A percentile compares a stretch with the other conserved stretches of the same genome.
These are phyloP conservation scores for Hypoxylon sp. DNA, from an alignment of 2,329 filamentous ascomycete genomes.

Conservation along the genomic window DNA sequence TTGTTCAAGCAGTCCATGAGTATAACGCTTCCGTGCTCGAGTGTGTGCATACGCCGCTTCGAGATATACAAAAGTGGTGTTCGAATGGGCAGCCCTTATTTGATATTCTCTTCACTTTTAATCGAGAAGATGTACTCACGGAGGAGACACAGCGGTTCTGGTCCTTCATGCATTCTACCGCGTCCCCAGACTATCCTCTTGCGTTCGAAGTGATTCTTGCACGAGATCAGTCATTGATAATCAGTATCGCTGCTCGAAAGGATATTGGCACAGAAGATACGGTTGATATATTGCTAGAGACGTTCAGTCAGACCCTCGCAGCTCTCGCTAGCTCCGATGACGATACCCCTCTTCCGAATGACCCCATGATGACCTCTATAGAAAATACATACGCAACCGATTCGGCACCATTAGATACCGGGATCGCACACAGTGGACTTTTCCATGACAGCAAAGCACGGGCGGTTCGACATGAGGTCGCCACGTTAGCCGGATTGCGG, in stretches of 20 bases:
- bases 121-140: conserved; percentile 62
- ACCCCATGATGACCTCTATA: neutral
- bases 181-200: conserved; percentile 78
- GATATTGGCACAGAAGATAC: conserved; percentile 53
- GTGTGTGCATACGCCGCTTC: conserved; percentile 84
- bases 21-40: conserved; percentile 77
- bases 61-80: conserved; percentile 86
- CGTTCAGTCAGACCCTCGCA: conserved; percentile 55
- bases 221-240: conserved; percentile 61
- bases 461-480: conserved; percentile 73
- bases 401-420: neutral
- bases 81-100: conserved; percentile 75
- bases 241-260: conserved; percentile 73
- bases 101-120: conserved; percentile 86
- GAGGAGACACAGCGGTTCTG: conserved; percentile 63
- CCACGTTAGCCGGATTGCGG: conserved; percentile 70
- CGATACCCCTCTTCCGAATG: conserved; percentile 7
- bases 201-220: conserved; percentile 79
- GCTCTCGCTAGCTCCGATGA: conserved; percentile 45
- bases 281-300: conserved; percentile 58
- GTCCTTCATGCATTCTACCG: conserved; percentile 64
- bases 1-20: conserved; percentile 76
- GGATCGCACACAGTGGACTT: conserved; percentile 57
- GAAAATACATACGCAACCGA: neutral
- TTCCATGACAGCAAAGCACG: conserved; percentile 71